phyloP scores from a whole-genome alignment of 805 yeast genomes.

The Komagataella mondaviorum region DNA sequence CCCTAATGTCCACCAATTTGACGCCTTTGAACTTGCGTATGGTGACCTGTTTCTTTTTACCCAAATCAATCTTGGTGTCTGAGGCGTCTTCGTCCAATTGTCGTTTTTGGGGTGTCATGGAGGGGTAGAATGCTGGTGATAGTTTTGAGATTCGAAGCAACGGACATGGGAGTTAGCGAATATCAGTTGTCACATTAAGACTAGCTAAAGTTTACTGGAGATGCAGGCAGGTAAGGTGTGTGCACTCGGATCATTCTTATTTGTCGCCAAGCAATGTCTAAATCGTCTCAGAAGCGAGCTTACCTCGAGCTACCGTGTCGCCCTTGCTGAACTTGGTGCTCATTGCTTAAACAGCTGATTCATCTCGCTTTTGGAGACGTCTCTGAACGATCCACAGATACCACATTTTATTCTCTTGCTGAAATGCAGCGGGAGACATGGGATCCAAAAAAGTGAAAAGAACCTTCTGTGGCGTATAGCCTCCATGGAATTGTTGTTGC shows the following conservation, averaged over 20 bases:
- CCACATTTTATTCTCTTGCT: conserved; percentile 11
- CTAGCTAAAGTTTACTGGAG: background rate
- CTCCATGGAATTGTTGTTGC: conserved; percentile 14
- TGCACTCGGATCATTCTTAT: background rate
- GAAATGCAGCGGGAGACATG: conserved; percentile 12
- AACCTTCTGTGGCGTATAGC: conserved; percentile 10
- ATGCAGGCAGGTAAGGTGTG: background rate
- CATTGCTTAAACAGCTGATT: background rate
- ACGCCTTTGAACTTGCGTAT: conserved; percentile 59
- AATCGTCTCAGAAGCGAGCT: background rate
- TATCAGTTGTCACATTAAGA: no score
- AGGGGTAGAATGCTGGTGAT: background rate
- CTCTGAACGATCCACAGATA: conserved; percentile 10
- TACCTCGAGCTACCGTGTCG: background rate
- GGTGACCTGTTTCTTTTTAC: conserved; percentile 54
- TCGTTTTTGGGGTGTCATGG: background rate
- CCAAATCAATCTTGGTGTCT: conserved; percentile 8
- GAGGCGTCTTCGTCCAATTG: background rate
- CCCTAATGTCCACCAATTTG: conserved; percentile 71
- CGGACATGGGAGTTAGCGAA: background rate
- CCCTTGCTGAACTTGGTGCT: background rate
- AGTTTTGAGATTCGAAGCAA: background rate
- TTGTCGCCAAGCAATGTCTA: background rate
- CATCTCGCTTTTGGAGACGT: conserved; percentile 4
- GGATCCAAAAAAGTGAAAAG: conserved; percentile 13